Evolutionary conservation across 306 rosid genomes (phyloP), one percentile per base, ranked within the genome.

Genomic region (Adenanthera pavonina): DNA sequence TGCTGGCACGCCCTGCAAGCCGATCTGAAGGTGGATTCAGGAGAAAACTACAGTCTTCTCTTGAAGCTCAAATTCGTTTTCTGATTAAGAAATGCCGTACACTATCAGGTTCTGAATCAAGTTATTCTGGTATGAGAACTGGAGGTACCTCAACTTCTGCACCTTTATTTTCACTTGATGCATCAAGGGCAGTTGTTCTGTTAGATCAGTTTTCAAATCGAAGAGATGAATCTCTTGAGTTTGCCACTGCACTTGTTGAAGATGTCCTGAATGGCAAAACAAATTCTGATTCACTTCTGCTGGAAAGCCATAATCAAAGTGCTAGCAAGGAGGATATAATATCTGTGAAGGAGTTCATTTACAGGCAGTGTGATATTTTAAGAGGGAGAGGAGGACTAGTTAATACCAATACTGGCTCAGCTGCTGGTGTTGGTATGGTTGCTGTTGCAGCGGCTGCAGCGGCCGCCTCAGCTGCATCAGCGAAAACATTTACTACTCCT

Each of bases 401-500:
- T 40, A 94, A 90, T 89, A 64, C 91, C 67, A 94, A 83, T 87
- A 83, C 91, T 77, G 93, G 95, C 35, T 84, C 97, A 66, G 89
- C 89, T 78, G 89, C 87, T 48, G 97, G 94, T 76, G 97, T 88
- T 74, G 97, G 98, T 85, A 92, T 94, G 97, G 97, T 84, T 72
- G 98, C 97, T 44, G 89, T 89, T 74, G 97, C 95, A 48, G 97
- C 97, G 15, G 97, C 95, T 30, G 97, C 96, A 10, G 97, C 97
- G 10, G 97, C 97, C 8, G 97, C 97, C 62, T 90, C 97, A 7
- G 92, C 88, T 82, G 88, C 94, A 56, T 92, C 97, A 36, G 92
- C 95, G 71, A 95, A 92, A 85, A 85, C 89, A 60, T 79, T 83
- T 61, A 75, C 81, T 53, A 77, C 95, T 75, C 97, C 92, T 8